Evolutionary conservation across 768 basidiomycete genomes (phyloP), one percentile per base, ranked within the genome.

Genomic region (Termitomyces sp.): DNA sequence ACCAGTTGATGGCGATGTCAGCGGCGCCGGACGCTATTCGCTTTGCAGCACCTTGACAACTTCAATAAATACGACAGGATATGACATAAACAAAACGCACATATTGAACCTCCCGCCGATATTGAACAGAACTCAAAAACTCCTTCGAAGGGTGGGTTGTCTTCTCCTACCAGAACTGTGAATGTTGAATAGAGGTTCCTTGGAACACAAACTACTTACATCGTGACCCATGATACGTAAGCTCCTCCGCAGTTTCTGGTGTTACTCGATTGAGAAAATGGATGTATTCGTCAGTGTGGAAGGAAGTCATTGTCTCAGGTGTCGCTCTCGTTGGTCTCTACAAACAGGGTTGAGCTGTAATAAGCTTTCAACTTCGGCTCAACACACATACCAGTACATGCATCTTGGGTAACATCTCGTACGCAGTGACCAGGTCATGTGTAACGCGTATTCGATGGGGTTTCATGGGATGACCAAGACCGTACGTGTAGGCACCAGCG

Each of bases 281-380:
- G 59, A 99, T 83, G 74, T 97, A 99, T 81, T 99, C 97, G 77
- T 99, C 97, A 17, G 96, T 94, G 73, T 99, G 97, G 74, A 98
- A 99, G 11, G 88, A 78, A 34, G 91, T 89, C 91, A 99, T 91
- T 17, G 85, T 83, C 68, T 87, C 83, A 14, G 88, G 85, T 0
- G 85, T 81, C 4, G 92, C 87, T 34, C 91, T 81, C 64, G 79
- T 82, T 5, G 94, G 87, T 68, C 80, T 82, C 91, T 92, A 68
- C 2, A 63, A 43, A 12, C 52, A 60, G 29, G 36, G 10, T 36
- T 11, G 57, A 42, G 36, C 40, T 38, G 4, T 25, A 10, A 3
- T 17, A 38, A 29, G 2, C n/a, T 20, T 20, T 14, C 45, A 12
- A 36, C 50, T 1, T 45, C n/a, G 25, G 34, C 5, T 47, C 8